Percentiles rank a stretch among this genome's conserved stretches.
Evolutionary conservation across 345 rosid genomes (phyloP).

Genomic region (Streptanthus diversifolius): DNA sequence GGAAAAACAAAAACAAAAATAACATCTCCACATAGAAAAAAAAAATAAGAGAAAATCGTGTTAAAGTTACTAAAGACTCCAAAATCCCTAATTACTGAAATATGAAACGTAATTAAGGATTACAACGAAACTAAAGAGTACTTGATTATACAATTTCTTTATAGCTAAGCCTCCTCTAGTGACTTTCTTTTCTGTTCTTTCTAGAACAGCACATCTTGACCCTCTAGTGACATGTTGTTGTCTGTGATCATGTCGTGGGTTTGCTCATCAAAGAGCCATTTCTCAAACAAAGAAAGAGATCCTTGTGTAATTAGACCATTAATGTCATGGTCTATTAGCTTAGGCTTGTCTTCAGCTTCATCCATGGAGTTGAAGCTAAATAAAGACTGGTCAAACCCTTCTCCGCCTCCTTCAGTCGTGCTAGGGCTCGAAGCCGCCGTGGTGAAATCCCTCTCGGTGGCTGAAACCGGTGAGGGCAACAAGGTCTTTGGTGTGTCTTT

Average conservation of each 20-base stretch:
- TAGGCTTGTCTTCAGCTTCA: slow-evolving; percentile 41
- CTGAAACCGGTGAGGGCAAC: slow-evolving; percentile 16
- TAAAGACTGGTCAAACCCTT: slow-evolving; percentile 38
- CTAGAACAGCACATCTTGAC: slow-evolving; percentile 37
- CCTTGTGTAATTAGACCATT: slow-evolving; percentile 36
- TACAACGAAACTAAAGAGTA: slow-evolving; percentile 21
- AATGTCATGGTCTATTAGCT: slow-evolving; percentile 34
- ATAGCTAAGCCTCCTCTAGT: slow-evolving; percentile 12
- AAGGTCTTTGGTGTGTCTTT: slow-evolving; percentile 39
- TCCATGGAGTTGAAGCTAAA: slow-evolving; percentile 50
- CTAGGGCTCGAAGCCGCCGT: slow-evolving; percentile 29
- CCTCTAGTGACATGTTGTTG: slow-evolving; percentile 40
- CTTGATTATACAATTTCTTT: slow-evolving; percentile 17
- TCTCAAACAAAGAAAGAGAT: slow-evolving; percentile 57
- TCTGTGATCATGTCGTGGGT: slow-evolving; percentile 36
- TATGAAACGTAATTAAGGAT: neutral
- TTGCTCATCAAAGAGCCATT: slow-evolving; percentile 72
- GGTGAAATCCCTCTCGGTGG: slow-evolving; percentile 35
- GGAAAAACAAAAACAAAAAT: neutral
- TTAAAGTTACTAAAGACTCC: slow-evolving; percentile 6
- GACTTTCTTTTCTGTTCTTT: too few relatives aligned
- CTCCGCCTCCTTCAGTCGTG: slow-evolving; percentile 28
- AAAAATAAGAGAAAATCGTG: neutral
- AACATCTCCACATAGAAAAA: neutral
- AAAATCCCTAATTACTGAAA: slow-evolving; percentile 19